Conservation (phyloP, 2,329 filamentous ascomycete genomes). For the Thermomyces lanuginosus region DNA sequence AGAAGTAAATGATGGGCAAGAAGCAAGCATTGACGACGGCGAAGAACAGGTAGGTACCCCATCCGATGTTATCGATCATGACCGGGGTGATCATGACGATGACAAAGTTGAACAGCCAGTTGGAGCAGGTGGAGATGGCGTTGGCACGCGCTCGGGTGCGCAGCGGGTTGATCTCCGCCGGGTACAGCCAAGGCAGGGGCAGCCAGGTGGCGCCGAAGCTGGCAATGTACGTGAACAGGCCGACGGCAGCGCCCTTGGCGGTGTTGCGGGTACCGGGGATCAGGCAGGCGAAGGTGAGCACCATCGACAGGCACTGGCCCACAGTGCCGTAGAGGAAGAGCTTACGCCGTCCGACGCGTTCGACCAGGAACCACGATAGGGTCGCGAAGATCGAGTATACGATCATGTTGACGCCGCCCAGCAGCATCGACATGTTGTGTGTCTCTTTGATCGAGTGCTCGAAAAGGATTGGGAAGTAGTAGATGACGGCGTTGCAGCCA, state of each 20-base stretch:
- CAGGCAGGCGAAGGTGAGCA: slow-evolving; percentile 25
- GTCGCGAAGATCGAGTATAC: slow-evolving; percentile 10
- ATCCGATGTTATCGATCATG: slow-evolving; percentile 23
- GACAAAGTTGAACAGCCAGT: slow-evolving; percentile 42
- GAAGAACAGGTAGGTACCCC: slow-evolving; percentile 32
- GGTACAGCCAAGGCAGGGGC: slow-evolving; percentile 43
- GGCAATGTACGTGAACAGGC: slow-evolving; percentile 53
- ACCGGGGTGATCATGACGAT: slow-evolving; percentile 35
- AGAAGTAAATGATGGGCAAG: slow-evolving; percentile 38
- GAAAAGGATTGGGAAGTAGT: slow-evolving; percentile 28
- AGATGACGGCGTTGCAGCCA: slow-evolving; percentile 29
- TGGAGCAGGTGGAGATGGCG: slow-evolving; percentile 37
- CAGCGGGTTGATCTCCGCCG: slow-evolving; percentile 38
- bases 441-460: slow-evolving; percentile 20
- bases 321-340: slow-evolving; percentile 24
- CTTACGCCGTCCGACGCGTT: slow-evolving; percentile 31
- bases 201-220: slow-evolving; percentile 52
- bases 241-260: slow-evolving; percentile 34
- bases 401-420: slow-evolving; percentile 32
- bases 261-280: slow-evolving; percentile 14
- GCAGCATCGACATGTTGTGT: slow-evolving; percentile 20
- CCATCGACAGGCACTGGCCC: slow-evolving; percentile 25
- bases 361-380: slow-evolving; percentile 26
- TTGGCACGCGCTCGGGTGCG: slow-evolving; percentile 41
- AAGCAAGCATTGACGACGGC: slow-evolving; percentile 28